Conservation (phyloP, 495 filamentous ascomycete genomes). For the Penicillium longicatenatum region DNA sequence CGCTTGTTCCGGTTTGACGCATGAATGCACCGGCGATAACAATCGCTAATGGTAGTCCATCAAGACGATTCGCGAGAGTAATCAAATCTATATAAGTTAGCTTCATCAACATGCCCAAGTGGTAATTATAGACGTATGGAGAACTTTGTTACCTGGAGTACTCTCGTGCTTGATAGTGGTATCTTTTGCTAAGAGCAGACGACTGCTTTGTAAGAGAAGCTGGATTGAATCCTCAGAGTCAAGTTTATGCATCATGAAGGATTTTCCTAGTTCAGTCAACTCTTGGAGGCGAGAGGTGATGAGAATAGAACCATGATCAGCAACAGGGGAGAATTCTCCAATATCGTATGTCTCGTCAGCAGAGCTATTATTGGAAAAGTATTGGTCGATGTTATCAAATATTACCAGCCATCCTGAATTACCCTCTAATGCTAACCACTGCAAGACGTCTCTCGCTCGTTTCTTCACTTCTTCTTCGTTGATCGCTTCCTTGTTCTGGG, state of each 20-base stretch:
- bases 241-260: conserved; percentile 27
- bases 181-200: neutral
- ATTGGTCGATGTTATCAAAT: conserved; percentile 45
- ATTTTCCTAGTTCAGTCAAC: conserved; percentile 30
- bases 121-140: neutral
- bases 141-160: conserved; percentile 12
- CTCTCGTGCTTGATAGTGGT: conserved; percentile 4
- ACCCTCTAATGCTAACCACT: conserved; percentile 27
- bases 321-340: conserved; percentile 30
- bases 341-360: conserved; percentile 35
- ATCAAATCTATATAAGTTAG: conserved; percentile 24
- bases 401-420: conserved; percentile 44
- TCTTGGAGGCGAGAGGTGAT: conserved; percentile 41
- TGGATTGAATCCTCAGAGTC: conserved; percentile 18
- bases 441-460: conserved; percentile 18
- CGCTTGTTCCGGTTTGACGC: conserved; percentile 33
- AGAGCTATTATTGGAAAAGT: conserved; percentile 20
- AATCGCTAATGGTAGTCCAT: conserved; percentile 47
- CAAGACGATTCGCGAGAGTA: conserved; percentile 31
- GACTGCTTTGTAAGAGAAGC: conserved; percentile 27
- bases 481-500: neutral
- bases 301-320: conserved; percentile 45
- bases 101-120: conserved; percentile 14
- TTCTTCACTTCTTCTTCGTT: conserved; percentile 23
- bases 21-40: conserved; percentile 46